Evolutionary conservation across 176 grass and related monocot species (phyloP), one percentile per base, ranked within the genome.

Genomic region (Aegilops umbellulata): DNA sequence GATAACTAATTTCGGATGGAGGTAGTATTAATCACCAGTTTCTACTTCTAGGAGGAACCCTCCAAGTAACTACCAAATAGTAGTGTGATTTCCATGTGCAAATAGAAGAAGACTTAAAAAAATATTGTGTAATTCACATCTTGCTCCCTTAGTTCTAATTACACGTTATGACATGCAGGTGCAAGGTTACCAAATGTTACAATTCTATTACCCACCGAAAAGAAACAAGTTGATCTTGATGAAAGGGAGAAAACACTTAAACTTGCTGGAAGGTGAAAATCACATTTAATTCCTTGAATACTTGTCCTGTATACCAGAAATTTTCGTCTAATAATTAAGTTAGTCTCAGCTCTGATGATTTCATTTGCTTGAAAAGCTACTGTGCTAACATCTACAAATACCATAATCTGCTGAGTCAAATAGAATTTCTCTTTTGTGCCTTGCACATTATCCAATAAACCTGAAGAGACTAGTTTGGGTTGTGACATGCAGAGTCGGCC

Each of bases 191-290:
- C 96, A 74, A 94, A 78, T 69, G 84, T 98, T 42, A 95, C 93
- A 85, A 84, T 98, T 78, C 61, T 98, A 46, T 87, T 98, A 79
- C 96, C 93, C 14, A 94, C 75, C 15, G 96, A 92, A 84, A 92
- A 89, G 86, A 94, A 87, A 80, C 91, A 94, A 75, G 84, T 98
- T 80, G 89, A 89, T 75, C 87, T 92, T 82, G 76, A 83, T 61
- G 83, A 94, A 83, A 91, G 85, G 69, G 89, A 90, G 57, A 94
- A 83, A 91, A 86, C 86, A 69, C 82, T 98, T 60, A 90, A 90
- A 77, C 83, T 98, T 89, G 89, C 92, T 92, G 96, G 96, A 88
- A 94, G 96, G 96, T 98, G 60, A 82, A 82, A 83, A 87, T 20
- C 35, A 5, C 16, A 85, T 65, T 10, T 24, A n/a, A 82, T 90